Conservation (phyloP, 2,329 filamentous ascomycete genomes). For the Sphaerostilbella broomeana region DNA sequence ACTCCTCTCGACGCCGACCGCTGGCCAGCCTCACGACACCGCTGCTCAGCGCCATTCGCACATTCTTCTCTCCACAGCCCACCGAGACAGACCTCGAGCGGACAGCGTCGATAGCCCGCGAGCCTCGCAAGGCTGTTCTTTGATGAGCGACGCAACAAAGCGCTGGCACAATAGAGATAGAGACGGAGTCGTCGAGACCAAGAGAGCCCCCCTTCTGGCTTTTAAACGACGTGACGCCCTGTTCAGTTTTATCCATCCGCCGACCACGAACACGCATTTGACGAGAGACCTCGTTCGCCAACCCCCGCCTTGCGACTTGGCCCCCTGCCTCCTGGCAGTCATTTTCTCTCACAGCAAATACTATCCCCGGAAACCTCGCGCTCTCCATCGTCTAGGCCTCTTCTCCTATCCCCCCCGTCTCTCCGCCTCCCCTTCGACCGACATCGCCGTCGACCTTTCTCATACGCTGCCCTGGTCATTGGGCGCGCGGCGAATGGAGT, state of each 20-base stretch:
- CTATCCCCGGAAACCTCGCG: background rate
- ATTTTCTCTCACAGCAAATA: no score
- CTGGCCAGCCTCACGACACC: background rate
- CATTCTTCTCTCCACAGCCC: background rate
- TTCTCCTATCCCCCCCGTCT: background rate
- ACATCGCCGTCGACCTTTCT: slow-evolving; percentile 2
- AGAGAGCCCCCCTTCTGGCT: background rate
- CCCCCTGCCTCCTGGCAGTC: background rate
- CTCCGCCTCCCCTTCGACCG: slow-evolving; percentile 5
- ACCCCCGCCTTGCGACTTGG: slow-evolving; percentile 6
- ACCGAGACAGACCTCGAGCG: slow-evolving; percentile 6
- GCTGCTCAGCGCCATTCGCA: background rate
- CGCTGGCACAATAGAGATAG: no score
- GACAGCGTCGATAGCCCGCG: no score
- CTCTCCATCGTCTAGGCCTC: background rate
- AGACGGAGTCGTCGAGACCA: no score
- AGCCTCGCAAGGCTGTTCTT: no score
- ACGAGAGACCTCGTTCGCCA: slow-evolving; percentile 11
- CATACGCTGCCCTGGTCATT: slow-evolving; percentile 6
- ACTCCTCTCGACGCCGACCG: background rate
- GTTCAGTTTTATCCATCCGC: slow-evolving; percentile 8
- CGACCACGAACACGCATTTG: slow-evolving; percentile 8
- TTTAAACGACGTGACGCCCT: slow-evolving; percentile 13
- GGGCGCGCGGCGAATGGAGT: slow-evolving; percentile 34
- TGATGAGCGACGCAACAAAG: no score